Evolutionary conservation across 371 early-diverging fungal species (phyloP).

Genomic region (Fennellomyces sp.): DNA sequence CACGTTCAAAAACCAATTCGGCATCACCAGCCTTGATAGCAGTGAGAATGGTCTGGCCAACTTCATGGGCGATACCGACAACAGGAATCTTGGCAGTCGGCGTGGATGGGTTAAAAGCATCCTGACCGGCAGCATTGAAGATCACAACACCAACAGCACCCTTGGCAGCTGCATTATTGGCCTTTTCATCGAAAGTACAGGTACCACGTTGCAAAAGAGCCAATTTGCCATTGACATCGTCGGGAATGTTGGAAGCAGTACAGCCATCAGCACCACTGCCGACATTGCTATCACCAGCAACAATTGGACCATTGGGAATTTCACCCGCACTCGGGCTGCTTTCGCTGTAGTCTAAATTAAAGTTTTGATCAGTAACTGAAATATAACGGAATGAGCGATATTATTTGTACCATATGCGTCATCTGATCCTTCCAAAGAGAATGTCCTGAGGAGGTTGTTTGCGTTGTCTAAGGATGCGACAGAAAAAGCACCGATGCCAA

Average conservation of each 20-base stretch:
- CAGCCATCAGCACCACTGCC: conserved; percentile 19
- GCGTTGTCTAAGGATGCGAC: conserved; percentile 63
- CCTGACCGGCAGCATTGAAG: conserved; percentile 20
- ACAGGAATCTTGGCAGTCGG: conserved; percentile 30
- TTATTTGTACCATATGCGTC: conserved; percentile 1
- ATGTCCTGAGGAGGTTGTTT: conserved; percentile 23
- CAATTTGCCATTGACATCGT: conserved; percentile 37
- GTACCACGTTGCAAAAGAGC: conserved; percentile 54
- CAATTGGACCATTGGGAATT: conserved; percentile 20
- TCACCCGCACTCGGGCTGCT: not conserved
- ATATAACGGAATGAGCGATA: not conserved
- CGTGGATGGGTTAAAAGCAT: conserved; percentile 18
- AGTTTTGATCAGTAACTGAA: no score
- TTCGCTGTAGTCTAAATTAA: not conserved
- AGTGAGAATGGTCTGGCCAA: conserved; percentile 22
- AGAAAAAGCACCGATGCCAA: conserved; percentile 44
- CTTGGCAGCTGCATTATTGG: conserved; percentile 26
- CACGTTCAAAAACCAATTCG: conserved; percentile 2
- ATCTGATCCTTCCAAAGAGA: conserved; percentile 12
- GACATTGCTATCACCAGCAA: conserved; percentile 16
- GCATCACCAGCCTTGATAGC: conserved; percentile 28
- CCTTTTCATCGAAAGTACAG: conserved; percentile 59
- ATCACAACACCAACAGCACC: conserved; percentile 60
- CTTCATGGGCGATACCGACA: conserved; percentile 29
- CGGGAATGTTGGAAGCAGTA: conserved; percentile 14